Evolutionary conservation across 2,329 filamentous ascomycete genomes (phyloP).

Genomic region (Sphaceloma murrayae): DNA sequence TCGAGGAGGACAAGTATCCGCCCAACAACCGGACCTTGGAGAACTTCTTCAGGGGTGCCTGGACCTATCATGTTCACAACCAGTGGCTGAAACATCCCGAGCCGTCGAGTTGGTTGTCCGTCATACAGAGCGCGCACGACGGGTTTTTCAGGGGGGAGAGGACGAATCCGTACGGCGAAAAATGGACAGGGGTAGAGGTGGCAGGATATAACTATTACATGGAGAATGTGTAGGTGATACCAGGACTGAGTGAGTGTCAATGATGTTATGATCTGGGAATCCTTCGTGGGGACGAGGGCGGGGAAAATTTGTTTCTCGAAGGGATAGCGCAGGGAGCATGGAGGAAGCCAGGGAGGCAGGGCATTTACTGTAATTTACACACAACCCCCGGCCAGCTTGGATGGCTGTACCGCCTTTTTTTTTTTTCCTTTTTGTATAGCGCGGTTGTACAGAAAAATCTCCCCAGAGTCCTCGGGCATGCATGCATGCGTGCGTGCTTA

Average conservation of each 20-base stretch:
- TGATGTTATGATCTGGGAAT: too few species aligned
- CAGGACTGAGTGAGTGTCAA: background rate
- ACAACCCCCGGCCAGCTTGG: too few species aligned
- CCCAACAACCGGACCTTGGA: conserved; percentile 48
- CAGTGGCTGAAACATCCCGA: conserved; percentile 50
- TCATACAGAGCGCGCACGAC: conserved; percentile 46
- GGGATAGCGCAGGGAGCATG: too few species aligned
- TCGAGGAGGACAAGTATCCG: conserved; percentile 44
- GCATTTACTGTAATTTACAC: too few species aligned
- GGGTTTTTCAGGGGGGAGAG: conserved; percentile 44
- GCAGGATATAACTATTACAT: conserved; percentile 43
- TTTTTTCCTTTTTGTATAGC: too few species aligned
- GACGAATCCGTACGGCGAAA: conserved; percentile 46
- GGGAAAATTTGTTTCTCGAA: too few species aligned
- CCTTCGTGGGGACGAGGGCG: too few species aligned
- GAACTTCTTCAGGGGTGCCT: conserved; percentile 48
- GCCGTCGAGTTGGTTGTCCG: conserved; percentile 46
- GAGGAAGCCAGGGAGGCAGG: background rate
- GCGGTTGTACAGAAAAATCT: too few species aligned
- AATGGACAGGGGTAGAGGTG: conserved; percentile 42
- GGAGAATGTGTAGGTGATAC: conserved; percentile 37
- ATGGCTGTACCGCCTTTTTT: too few species aligned
- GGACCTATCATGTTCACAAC: conserved; percentile 51
- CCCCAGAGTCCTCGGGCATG: too few species aligned
- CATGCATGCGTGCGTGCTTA: too few species aligned